phyloP scores from a whole-genome alignment of 2,329 filamentous ascomycete genomes.

The Knufia fluminis region DNA sequence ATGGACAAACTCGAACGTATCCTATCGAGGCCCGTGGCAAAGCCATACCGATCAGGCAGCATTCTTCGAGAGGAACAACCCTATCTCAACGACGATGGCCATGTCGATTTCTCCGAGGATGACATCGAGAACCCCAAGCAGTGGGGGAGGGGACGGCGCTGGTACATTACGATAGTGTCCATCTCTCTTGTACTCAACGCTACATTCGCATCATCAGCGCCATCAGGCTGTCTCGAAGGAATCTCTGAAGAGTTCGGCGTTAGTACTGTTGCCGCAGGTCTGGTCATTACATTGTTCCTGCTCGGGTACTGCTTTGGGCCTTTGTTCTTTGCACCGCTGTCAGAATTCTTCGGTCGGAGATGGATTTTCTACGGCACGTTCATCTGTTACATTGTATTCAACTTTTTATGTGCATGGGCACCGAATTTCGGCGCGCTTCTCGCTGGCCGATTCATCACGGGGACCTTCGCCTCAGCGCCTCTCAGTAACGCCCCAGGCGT shows the following conservation, averaged over 20 bases:
- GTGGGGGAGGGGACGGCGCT: slow-evolving; percentile 32
- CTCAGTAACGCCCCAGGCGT: slow-evolving; percentile 39
- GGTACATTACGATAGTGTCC: slow-evolving; percentile 35
- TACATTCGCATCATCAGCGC: slow-evolving; percentile 43
- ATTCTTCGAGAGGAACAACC: slow-evolving; percentile 31
- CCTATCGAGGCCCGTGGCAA: slow-evolving; percentile 44
- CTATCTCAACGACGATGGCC: slow-evolving; percentile 42
- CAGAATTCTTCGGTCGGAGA: slow-evolving; percentile 54
- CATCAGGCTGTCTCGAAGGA: slow-evolving; percentile 31
- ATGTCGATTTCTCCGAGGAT: slow-evolving; percentile 42
- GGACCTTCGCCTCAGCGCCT: slow-evolving; percentile 45
- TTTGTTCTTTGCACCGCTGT: slow-evolving; percentile 55
- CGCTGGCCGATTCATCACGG: slow-evolving; percentile 47
- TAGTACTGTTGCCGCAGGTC: slow-evolving; percentile 38
- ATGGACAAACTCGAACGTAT: slow-evolving; percentile 38
- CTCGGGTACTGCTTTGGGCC: slow-evolving; percentile 56
- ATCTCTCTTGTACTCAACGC: slow-evolving; percentile 44
- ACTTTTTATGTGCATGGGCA: slow-evolving; percentile 47
- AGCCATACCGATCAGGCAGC: slow-evolving; percentile 41
- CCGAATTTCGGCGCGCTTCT: slow-evolving; percentile 46
- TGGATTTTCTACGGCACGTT: slow-evolving; percentile 41
- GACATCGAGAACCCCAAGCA: slow-evolving; percentile 41
- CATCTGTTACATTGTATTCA: slow-evolving; percentile 36
- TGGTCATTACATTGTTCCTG: slow-evolving; percentile 56
- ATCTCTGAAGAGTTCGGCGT: slow-evolving; percentile 41